Evolutionary conservation across 2,329 filamentous ascomycete genomes (phyloP), one percentile per base, ranked within the genome.

Genomic region (Truncatella angustata): DNA sequence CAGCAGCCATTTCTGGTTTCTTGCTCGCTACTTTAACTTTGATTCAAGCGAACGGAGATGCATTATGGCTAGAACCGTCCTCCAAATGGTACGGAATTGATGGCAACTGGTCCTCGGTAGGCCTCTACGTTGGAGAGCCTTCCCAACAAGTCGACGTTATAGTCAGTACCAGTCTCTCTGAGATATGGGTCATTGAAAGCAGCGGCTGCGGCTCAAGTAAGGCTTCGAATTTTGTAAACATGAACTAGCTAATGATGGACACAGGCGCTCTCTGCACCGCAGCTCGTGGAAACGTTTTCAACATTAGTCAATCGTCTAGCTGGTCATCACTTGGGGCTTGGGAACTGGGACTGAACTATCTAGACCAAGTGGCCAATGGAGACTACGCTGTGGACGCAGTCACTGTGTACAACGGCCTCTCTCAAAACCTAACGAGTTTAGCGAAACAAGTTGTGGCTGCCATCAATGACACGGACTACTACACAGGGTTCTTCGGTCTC

Each of bases 41-140:
- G 28, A 62, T 60, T 40, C 53, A 52, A 37, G 65, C 64, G 50
- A 59, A 56, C 43, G 46, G 56, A 5, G 54, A 50, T 24, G 60
- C 62, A 47, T 45, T 66, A 54, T 66, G 64, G 65, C 59, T 68
- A 42, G 62, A 66, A 44, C 64, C 65, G n/a, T 68, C 65, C 37
- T 48, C 53, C 21, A 58, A 65, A 53, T 68, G 65, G 66, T 63
- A 67, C 51, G 65, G 65, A 11, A 60, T 66, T 40, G 86, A 90
- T 64, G 87, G 87, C 9, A 78, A 78, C 56, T 92, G 88, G 88
- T 90, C 87, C 14, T 82, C 86, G 5, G 82, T 90, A 57, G 75
- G 74, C 11, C 73, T 91, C 54, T 79, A 72, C 60, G 75, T 66
- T 32, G 64, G 64, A 42, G 60, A 64, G 24, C 79, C 81, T 12